Conservation (phyloP, 2,329 filamentous ascomycete genomes). For the Penicillium sp. region DNA sequence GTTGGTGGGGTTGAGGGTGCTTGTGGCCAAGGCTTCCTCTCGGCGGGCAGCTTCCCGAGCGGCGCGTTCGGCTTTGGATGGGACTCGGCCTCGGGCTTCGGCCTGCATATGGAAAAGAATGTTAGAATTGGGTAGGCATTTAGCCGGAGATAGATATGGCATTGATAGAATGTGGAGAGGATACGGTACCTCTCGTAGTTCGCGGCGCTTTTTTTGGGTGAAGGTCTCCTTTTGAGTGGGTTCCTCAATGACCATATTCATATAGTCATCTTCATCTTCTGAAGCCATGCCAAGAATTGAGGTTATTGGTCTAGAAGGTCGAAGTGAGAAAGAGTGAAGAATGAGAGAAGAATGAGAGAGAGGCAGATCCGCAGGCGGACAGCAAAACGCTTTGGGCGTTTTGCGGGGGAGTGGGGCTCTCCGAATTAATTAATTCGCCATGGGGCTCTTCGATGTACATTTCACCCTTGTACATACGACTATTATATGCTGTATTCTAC, state of each 20-base stretch:
- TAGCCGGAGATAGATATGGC: slow-evolving; percentile 46
- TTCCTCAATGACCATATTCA: slow-evolving; percentile 89
- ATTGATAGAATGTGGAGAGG: slow-evolving; percentile 5
- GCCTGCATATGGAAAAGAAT: slow-evolving; percentile 47
- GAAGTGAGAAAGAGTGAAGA: background rate
- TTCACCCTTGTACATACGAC: background rate
- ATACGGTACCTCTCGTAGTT: slow-evolving; percentile 48
- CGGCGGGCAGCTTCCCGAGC: slow-evolving; percentile 68
- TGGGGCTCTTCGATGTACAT: background rate
- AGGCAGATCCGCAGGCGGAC: no score
- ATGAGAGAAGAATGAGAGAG: no score
- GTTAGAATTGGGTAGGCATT: slow-evolving; percentile 41
- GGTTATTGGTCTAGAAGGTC: background rate
- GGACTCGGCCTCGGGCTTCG: slow-evolving; percentile 62
- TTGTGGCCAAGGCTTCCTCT: slow-evolving; percentile 73
- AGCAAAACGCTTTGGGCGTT: background rate
- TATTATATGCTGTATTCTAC: background rate
- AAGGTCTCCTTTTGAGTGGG: slow-evolving; percentile 60
- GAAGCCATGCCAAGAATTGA: slow-evolving; percentile 7
- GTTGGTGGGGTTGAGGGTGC: slow-evolving; percentile 68
- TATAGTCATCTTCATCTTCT: slow-evolving; percentile 83
- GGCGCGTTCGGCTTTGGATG: slow-evolving; percentile 80
- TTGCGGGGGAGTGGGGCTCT: slow-evolving; percentile 13
- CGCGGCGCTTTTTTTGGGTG: slow-evolving; percentile 56
- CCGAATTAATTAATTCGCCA: background rate